Percentiles rank a stretch among this genome's conserved stretches.
Evolutionary conservation across 495 filamentous ascomycete species (phyloP).

Genomic region (Talaromyces proteolyticus): DNA sequence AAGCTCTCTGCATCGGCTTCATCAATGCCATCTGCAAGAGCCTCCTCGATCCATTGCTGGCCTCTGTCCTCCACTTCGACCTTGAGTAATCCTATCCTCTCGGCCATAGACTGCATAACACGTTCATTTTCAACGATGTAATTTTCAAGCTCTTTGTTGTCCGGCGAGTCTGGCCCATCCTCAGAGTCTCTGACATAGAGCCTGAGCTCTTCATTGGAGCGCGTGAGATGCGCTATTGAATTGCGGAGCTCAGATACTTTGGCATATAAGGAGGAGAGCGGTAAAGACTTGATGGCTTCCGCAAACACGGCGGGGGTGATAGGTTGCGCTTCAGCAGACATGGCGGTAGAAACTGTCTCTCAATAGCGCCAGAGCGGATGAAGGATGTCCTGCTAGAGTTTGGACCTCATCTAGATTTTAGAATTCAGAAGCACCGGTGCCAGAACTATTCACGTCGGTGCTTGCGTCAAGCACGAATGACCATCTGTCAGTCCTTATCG

Average conservation of each 20-base stretch:
- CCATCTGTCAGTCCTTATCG: constrained; percentile 1
- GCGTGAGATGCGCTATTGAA: constrained; percentile 71
- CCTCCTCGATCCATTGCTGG: constrained; percentile 58
- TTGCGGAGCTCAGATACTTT: constrained; percentile 82
- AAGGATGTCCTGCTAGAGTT: too few relatives aligned
- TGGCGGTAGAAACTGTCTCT: constrained; percentile 5
- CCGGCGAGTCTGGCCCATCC: constrained; percentile 57
- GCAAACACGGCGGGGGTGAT: constrained; percentile 44
- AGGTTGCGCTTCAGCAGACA: constrained; percentile 30
- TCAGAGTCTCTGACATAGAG: constrained; percentile 47
- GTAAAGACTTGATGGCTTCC: constrained; percentile 65
- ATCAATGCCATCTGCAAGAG: constrained; percentile 26
- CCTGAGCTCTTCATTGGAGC: constrained; percentile 68
- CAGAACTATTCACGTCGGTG: constrained; percentile 10
- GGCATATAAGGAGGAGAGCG: constrained; percentile 63
- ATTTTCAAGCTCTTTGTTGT: constrained; percentile 45
- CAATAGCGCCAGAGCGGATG: too few relatives aligned
- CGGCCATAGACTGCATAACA: constrained; percentile 68
- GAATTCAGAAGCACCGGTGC: too few relatives aligned
- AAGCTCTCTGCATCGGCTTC: constrained; percentile 10
- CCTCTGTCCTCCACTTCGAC: constrained; percentile 73
- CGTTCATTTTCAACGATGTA: constrained; percentile 62
- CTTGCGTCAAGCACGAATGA: not conserved
- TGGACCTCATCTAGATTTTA: too few relatives aligned
- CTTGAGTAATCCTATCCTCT: constrained; percentile 62